Evolutionary conservation across 495 filamentous ascomycete genomes (phyloP), one percentile per base, ranked within the genome.

Genomic region (Pyrenula massariospora): DNA sequence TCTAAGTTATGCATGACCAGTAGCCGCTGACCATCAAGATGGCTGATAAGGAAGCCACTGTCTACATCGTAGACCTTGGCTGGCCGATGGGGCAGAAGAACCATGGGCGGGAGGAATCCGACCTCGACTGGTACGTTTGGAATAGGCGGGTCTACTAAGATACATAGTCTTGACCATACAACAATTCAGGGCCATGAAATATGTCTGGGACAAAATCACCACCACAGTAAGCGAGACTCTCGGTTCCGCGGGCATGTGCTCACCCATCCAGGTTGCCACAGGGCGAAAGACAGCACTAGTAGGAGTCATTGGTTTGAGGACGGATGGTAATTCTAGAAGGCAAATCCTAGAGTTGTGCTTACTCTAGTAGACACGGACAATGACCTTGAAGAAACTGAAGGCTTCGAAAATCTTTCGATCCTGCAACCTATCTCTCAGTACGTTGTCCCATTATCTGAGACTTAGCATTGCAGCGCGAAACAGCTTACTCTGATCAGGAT

Each of bases 181-280:
- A 15, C 8, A 42, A 8, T 42, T 15, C 31, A 42, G 31, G 31
- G 79, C 84, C 20, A 85, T 97, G 87, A 81, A 81, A 56, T 99
- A 96, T 76, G 82, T 99, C 52, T 99, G 93, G 93, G 93, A 96
- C 68, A 90, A 84, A 62, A 94, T 97, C 62, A 88, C 88, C 0
- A 83, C 78, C 21, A 95, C 88, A 10, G 84, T 86, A 66, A 25
- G 72, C 62, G n/a, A 42, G 24, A 25, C 42, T 47, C 15, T 48
- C 20, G 12, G 15, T 0, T 24, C 24, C 0, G 49, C 5, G 52
- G 49, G 22, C 23, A n/a, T 36, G 36, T n/a, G 58, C 63, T 19
- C 65, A 57, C 19, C 10, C 58, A 24, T 19, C 5, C n/a, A 86
- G 83, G 83, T 98, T 57, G 78, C 84, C 12, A 88, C 86, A 22